Conservation (phyloP, 2,329 filamentous ascomycete species). For the Falciphora oryzae region DNA sequence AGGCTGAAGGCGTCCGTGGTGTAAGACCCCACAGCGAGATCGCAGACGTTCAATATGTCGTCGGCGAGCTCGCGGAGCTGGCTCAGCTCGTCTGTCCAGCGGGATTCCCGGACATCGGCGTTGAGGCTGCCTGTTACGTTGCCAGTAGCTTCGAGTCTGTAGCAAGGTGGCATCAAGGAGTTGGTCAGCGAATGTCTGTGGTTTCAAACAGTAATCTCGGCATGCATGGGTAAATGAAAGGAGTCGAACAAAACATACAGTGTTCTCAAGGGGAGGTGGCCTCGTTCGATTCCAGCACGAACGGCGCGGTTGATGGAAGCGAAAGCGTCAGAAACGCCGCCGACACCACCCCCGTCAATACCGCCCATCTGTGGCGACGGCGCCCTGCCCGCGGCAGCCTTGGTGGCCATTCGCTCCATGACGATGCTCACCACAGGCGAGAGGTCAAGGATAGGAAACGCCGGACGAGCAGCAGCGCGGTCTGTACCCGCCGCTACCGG, state of each 20-base stretch:
- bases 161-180: not conserved
- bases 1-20: not conserved
- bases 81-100: not conserved
- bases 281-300: slow-evolving; percentile 6
- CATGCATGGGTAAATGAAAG: not conserved
- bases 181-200: not conserved
- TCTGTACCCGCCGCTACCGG: not conserved
- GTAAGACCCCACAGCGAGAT: slow-evolving; percentile 1
- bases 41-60: not conserved
- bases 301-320: slow-evolving; percentile 5
- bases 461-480: not conserved
- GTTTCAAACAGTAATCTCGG: not conserved
- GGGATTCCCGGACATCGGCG: slow-evolving; percentile 3
- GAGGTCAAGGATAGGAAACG: not conserved
- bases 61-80: not conserved
- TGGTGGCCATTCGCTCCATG: not conserved
- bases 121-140: slow-evolving; percentile 8
- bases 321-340: not conserved
- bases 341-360: not conserved
- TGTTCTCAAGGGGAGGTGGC: slow-evolving; percentile 13
- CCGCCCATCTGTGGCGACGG: slow-evolving; percentile 3
- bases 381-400: slow-evolving; percentile 7
- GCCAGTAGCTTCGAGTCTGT: slow-evolving; percentile 13
- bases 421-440: slow-evolving; percentile 6
- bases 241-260: not conserved